These are phyloP conservation scores for Parietichytrium sp. DNA, from an alignment of 108 stramenopile genomes.

Conservation along the genomic window DNA sequence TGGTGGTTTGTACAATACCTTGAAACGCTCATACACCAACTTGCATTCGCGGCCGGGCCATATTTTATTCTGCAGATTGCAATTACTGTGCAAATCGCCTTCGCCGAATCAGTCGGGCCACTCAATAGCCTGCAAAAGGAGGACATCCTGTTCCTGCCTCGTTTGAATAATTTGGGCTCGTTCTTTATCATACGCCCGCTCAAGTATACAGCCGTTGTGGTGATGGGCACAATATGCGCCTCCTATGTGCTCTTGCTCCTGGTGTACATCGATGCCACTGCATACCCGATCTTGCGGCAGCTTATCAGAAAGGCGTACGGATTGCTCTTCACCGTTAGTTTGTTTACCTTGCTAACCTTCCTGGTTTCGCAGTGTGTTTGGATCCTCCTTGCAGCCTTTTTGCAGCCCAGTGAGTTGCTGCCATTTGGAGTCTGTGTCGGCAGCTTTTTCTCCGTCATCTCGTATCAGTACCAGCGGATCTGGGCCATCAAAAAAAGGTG, in stretches of 20 bases:
- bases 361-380: constrained; percentile 11
- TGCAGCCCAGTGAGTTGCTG: background rate
- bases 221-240: background rate
- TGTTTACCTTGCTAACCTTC: background rate
- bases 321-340: background rate
- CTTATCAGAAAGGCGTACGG: background rate
- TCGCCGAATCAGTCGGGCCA: background rate
- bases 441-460: background rate
- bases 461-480: background rate
- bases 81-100: background rate
- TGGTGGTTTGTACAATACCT: background rate
- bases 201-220: background rate
- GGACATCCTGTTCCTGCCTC: background rate
- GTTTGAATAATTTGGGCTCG: background rate
- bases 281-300: background rate
- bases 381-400: constrained; percentile 7
- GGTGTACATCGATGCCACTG: background rate
- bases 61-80: background rate
- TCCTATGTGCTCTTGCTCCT: background rate
- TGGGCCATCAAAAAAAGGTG: background rate
- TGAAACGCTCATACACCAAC: background rate
- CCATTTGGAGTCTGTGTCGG: background rate
- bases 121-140: background rate
- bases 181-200: background rate
- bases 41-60: background rate